These are phyloP conservation scores for Petrea volubilis DNA, from an alignment of 257 asterid species.

Conservation along the genomic window DNA sequence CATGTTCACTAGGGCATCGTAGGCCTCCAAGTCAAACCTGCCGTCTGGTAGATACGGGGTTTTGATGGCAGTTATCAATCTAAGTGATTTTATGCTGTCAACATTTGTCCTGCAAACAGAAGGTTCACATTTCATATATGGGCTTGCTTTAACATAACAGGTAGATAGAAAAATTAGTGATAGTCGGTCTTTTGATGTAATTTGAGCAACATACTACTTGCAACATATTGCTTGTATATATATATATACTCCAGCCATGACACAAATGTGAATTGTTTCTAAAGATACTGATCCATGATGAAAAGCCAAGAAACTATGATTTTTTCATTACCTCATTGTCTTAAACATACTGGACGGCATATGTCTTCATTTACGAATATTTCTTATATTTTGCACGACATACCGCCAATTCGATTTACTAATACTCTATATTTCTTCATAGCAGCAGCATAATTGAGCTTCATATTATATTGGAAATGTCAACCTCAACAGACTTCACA, in stretches of 20 bases:
- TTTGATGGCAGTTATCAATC: slow-evolving; percentile 88
- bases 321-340: not conserved
- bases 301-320: not conserved
- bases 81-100: slow-evolving; percentile 71
- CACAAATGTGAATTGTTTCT: not conserved
- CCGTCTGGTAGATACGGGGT: slow-evolving; percentile 98
- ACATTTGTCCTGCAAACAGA: slow-evolving; percentile 70
- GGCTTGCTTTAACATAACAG: not conserved
- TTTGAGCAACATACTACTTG: not conserved
- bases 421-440: not conserved
- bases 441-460: no score
- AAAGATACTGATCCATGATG: not conserved
- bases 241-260: not conserved
- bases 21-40: slow-evolving; percentile 91
- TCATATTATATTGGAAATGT: no score
- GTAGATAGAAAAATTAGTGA: not conserved
- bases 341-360: no score
- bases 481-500: no score
- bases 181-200: not conserved
- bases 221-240: no score
- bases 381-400: not conserved
- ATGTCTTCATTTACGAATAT: not conserved
- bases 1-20: slow-evolving; percentile 71
- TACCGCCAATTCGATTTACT: not conserved
- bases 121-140: slow-evolving; percentile 10